A percentile compares a stretch with the other conserved stretches of the same genome.
Evolutionary conservation across 1,284 basidiomycete species (phyloP).

Genomic region (Rhodotorula sp.): DNA sequence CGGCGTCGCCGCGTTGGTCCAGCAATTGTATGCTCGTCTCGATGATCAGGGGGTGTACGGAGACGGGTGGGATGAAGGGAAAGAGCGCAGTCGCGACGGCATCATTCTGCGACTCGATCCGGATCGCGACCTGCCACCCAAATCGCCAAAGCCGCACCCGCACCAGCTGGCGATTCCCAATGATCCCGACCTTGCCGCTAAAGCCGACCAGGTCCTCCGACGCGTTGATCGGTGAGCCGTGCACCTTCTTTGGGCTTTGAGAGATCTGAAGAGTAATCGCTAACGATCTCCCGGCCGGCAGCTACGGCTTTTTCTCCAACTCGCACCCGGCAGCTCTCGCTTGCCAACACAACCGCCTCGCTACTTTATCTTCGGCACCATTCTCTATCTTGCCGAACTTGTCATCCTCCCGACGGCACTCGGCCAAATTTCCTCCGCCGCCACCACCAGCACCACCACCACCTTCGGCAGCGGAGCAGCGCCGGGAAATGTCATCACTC

Average conservation of each 20-base stretch:
- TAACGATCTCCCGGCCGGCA: not conserved
- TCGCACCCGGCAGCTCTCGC: slow-evolving; percentile 40
- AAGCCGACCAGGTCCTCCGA: slow-evolving; percentile 34
- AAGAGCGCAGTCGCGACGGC: slow-evolving; percentile 79
- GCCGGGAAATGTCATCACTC: not conserved
- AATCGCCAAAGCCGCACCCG: not conserved
- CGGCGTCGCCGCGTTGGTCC: slow-evolving; percentile 32
- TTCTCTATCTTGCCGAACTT: slow-evolving; percentile 29
- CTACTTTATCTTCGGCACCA: slow-evolving; percentile 24
- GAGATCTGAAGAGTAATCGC: too few relatives aligned
- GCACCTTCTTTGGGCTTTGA: too few relatives aligned
- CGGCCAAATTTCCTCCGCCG: not conserved
- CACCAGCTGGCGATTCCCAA: not conserved
- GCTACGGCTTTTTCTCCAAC: slow-evolving; percentile 44
- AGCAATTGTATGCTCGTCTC: slow-evolving; percentile 64
- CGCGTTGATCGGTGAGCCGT: slow-evolving; percentile 33
- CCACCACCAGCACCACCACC: not conserved
- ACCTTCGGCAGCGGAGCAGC: not conserved
- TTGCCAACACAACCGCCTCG: slow-evolving; percentile 39
- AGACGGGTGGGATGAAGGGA: slow-evolving; percentile 85
- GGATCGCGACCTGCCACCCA: not conserved
- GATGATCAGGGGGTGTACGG: slow-evolving; percentile 81
- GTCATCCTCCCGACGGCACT: not conserved
- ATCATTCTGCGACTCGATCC: slow-evolving; percentile 54
- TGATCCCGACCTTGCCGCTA: slow-evolving; percentile 19